These are phyloP conservation scores for Solanum clarkiae DNA, from an alignment of 257 asterid genomes.

Conservation along the genomic window DNA sequence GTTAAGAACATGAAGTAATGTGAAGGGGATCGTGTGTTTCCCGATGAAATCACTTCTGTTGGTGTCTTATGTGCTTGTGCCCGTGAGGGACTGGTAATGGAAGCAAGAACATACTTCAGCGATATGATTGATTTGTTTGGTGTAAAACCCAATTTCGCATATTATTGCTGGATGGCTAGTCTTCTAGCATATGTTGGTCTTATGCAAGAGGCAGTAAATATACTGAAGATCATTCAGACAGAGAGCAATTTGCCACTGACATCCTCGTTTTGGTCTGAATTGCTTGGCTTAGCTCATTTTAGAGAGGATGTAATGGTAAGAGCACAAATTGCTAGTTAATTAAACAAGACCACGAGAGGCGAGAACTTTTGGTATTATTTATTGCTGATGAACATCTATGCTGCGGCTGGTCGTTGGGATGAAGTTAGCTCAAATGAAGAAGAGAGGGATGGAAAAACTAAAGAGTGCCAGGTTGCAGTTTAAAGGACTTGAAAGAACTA, in stretches of 20 bases:
- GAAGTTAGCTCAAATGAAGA: constrained; percentile 45
- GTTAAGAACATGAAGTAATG: background rate
- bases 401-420: constrained; percentile 57
- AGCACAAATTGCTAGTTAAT: constrained; percentile 41
- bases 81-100: constrained; percentile 28
- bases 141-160: constrained; percentile 45
- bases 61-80: constrained; percentile 72
- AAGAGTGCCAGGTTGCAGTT: constrained; percentile 29
- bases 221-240: constrained; percentile 22
- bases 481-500: constrained; percentile 43
- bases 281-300: constrained; percentile 44
- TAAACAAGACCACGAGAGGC: constrained; percentile 29
- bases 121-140: constrained; percentile 31
- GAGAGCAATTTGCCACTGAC: constrained; percentile 23
- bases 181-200: constrained; percentile 45
- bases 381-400: constrained; percentile 38
- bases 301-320: constrained; percentile 28
- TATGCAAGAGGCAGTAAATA: constrained; percentile 37
- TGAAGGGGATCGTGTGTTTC: constrained; percentile 4
- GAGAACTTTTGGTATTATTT: constrained; percentile 24
- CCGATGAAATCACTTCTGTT: constrained; percentile 52
- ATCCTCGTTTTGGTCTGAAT: constrained; percentile 38
- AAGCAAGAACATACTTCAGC: constrained; percentile 29
- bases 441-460: constrained; percentile 26
- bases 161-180: constrained; percentile 72